Base-by-base conservation (phyloP, 2,329 filamentous ascomycete species). In the Clarireedia paspali region DNA sequence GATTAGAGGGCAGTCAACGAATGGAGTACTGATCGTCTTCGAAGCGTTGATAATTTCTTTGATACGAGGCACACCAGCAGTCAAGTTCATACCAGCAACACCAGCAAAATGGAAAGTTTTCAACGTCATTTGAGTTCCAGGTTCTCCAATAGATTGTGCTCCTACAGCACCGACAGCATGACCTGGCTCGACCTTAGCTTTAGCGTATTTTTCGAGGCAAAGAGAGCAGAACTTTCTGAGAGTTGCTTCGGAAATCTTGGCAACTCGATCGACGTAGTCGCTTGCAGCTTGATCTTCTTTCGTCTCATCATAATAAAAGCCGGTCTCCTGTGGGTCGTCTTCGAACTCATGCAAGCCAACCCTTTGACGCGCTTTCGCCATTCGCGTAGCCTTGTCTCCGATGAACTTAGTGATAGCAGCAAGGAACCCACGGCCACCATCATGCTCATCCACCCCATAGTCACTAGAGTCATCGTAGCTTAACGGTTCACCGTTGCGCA, bases 31-130 rank as follows among this genome's bases (percentile, higher is more conserved):
- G 72, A 99, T 99, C 50, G 78, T 77, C 70, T 91, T 95, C 7
- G 91, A 96, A 5, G 94, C 94, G 73, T 99, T 99, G 83, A 99
- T 99, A 64, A 99, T 99, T 78, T 99, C 94, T 75, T 99, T 99
- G 77, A 99, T 99, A 85, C 94, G 92, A 1, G 94, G 94, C 6
- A 99, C 94, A 88, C 94, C 94, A 69, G 96, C 90, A 0, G 94
- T 99, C 69, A 99, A 96, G 80, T 90, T 96, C 94, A 99, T 97
- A 71, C 92, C 92, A 45, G 94, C 94, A 61, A 99, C 94, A 88
- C 94, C 94, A 69, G 94, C 94, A 77, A 99, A 99, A 87, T 97
- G 94, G 83, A 97, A 97, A 69, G 94, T 97, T 75, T 97, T 97
- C 61, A 99, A 75, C 1, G 94, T 99, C 94, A 99, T 99, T 72